Conservation (phyloP, 2,329 filamentous ascomycete genomes). For the Cladosporium sp. region DNA sequence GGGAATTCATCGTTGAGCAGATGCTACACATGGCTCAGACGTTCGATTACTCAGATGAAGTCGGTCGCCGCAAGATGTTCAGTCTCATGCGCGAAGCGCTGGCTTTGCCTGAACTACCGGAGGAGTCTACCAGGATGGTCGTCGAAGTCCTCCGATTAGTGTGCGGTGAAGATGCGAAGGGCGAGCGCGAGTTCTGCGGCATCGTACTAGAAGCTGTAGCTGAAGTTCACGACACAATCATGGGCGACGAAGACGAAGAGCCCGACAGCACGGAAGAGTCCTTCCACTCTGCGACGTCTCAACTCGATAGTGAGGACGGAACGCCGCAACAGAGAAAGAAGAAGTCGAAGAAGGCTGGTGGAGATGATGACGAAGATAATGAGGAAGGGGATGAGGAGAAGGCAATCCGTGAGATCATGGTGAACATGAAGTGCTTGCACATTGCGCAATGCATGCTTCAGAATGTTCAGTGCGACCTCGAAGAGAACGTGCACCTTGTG, state of each 20-base stretch:
- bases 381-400: slow-evolving; percentile 66
- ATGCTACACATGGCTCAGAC: slow-evolving; percentile 88
- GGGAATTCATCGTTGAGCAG: slow-evolving; percentile 95
- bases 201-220: slow-evolving; percentile 90
- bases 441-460: slow-evolving; percentile 97
- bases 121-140: slow-evolving; percentile 86
- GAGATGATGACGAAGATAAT: slow-evolving; percentile 59
- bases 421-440: slow-evolving; percentile 97
- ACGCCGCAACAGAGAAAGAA: slow-evolving; percentile 36
- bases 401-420: slow-evolving; percentile 85
- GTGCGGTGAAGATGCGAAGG: slow-evolving; percentile 71
- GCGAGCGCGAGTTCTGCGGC: slow-evolving; percentile 80
- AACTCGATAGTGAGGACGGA: slow-evolving; percentile 68
- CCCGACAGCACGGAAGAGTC: slow-evolving; percentile 61
- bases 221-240: slow-evolving; percentile 93
- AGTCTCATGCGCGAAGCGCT: slow-evolving; percentile 81
- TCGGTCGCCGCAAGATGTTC: slow-evolving; percentile 94
- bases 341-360: slow-evolving; percentile 49
- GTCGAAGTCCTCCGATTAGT: slow-evolving; percentile 80
- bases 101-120: slow-evolving; percentile 81
- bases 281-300: slow-evolving; percentile 90
- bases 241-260: slow-evolving; percentile 60
- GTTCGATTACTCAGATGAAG: slow-evolving; percentile 96
- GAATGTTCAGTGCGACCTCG: slow-evolving; percentile 83
- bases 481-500: slow-evolving; percentile 86